These are phyloP conservation scores for Tricladium varicosporioides DNA, from an alignment of 2,329 filamentous ascomycete genomes.

Conservation along the genomic window DNA sequence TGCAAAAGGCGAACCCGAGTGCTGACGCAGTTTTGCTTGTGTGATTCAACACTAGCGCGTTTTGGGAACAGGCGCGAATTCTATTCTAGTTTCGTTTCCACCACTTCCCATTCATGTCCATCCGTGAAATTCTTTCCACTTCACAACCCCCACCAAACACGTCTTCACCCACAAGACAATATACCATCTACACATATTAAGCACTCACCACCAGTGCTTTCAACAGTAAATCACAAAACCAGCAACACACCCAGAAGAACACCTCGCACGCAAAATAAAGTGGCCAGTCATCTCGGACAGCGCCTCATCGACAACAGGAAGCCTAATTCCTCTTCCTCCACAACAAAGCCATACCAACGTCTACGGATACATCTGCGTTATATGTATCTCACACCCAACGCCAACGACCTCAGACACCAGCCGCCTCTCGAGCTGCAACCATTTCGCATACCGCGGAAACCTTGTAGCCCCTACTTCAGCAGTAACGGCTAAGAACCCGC, in stretches of 20 bases:
- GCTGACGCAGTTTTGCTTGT: neutral
- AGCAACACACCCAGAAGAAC: constrained; percentile 1
- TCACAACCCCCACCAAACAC: neutral
- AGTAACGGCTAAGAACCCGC: constrained; percentile 78
- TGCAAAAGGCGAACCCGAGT: neutral
- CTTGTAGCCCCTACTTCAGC: constrained; percentile 83
- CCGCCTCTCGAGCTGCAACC: constrained; percentile 93
- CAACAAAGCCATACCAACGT: constrained; percentile 33
- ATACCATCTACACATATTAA: neutral
- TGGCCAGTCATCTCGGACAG: constrained; percentile 4
- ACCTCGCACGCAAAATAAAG: neutral
- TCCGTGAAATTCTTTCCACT: neutral
- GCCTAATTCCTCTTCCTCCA: constrained; percentile 21
- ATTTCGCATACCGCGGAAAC: constrained; percentile 95
- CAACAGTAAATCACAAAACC: constrained; percentile 3
- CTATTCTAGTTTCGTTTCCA: neutral
- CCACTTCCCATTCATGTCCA: neutral
- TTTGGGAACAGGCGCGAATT: neutral
- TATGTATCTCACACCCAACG: constrained; percentile 48
- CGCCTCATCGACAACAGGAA: constrained; percentile 20
- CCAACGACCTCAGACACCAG: constrained; percentile 90
- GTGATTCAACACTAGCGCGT: neutral
- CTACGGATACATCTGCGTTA: constrained; percentile 37
- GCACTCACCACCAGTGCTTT: neutral
- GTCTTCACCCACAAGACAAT: neutral